These are phyloP conservation scores for Tuber umbilicatum DNA, from an alignment of 495 filamentous ascomycete species.

Conservation along the genomic window DNA sequence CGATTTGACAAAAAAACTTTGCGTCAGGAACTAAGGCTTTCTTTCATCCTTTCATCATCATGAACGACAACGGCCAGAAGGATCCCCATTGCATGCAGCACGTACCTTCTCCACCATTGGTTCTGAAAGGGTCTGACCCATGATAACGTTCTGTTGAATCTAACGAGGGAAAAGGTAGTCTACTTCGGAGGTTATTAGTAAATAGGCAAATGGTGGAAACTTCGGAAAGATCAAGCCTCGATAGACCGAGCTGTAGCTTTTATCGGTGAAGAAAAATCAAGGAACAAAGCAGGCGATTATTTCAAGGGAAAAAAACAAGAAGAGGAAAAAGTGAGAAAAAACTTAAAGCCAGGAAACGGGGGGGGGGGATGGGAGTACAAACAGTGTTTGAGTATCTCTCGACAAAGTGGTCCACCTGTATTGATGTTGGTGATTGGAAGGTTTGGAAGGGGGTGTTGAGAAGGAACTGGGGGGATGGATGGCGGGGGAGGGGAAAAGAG, in stretches of 20 bases:
- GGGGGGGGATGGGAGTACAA: neutral
- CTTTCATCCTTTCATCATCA: conserved; percentile 30
- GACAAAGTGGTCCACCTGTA: neutral
- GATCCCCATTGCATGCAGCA: conserved; percentile 31
- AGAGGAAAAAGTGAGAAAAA: neutral
- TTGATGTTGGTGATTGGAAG: conserved; percentile 18
- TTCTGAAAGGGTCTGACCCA: conserved; percentile 99
- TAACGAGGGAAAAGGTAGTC: conserved; percentile 15
- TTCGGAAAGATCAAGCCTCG: neutral
- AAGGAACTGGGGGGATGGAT: conserved; percentile 38
- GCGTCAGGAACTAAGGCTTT: conserved; percentile 23
- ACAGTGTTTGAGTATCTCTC: conserved; percentile 1
- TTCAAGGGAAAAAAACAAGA: neutral
- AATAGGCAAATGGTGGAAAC: neutral
- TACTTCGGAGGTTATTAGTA: neutral
- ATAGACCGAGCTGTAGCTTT: neutral
- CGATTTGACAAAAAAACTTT: conserved; percentile 24
- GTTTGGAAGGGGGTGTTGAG: conserved; percentile 30
- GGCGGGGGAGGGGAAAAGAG: conserved; percentile 39
- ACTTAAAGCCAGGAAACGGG: neutral
- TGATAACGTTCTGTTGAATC: conserved; percentile 45
- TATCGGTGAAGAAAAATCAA: neutral
- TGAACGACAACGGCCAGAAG: conserved; percentile 20
- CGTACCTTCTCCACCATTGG: conserved; percentile 97
- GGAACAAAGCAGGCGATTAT: neutral